These are phyloP conservation scores for Xylariaceae sp. DNA, from an alignment of 2,329 filamentous ascomycete species.

Conservation along the genomic window DNA sequence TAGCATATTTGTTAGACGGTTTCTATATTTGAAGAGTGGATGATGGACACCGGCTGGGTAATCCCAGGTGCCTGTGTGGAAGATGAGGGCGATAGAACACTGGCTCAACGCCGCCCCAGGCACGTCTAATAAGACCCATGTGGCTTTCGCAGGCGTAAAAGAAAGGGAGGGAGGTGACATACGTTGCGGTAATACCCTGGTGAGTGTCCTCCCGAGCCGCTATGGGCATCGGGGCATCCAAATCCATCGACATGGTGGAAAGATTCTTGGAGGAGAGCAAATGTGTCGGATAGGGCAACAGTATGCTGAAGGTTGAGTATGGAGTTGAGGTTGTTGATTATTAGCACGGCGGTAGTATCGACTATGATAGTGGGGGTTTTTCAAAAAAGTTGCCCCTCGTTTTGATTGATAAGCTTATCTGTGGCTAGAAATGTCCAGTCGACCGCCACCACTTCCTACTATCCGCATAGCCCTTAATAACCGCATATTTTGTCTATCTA, in stretches of 20 bases:
- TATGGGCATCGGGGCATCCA: constrained; percentile 62
- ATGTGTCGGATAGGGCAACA: neutral
- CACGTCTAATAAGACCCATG: neutral
- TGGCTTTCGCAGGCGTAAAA: constrained; percentile 1
- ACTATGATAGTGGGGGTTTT: constrained; percentile 28
- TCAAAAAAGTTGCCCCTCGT: constrained; percentile 35
- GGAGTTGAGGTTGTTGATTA: constrained; percentile 1
- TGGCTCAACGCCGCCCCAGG: neutral
- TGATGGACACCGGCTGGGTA: neutral
- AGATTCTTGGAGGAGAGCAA: neutral
- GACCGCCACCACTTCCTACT: too few relatives aligned
- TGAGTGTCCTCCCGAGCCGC: constrained; percentile 36
- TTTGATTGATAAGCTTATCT: constrained; percentile 33
- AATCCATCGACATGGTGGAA: constrained; percentile 61
- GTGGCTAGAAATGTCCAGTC: constrained; percentile 20
- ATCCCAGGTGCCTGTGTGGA: neutral
- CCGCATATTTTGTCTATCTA: too few relatives aligned
- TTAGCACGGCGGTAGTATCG: neutral
- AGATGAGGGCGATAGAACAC: neutral
- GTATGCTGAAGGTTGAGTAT: neutral
- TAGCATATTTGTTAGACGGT: constrained; percentile 47
- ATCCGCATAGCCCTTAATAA: too few relatives aligned
- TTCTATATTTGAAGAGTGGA: neutral
- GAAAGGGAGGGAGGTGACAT: constrained; percentile 38
- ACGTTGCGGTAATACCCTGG: constrained; percentile 60